Conservation (phyloP, 2,329 filamentous ascomycete species). For the Nemania diffusa region DNA sequence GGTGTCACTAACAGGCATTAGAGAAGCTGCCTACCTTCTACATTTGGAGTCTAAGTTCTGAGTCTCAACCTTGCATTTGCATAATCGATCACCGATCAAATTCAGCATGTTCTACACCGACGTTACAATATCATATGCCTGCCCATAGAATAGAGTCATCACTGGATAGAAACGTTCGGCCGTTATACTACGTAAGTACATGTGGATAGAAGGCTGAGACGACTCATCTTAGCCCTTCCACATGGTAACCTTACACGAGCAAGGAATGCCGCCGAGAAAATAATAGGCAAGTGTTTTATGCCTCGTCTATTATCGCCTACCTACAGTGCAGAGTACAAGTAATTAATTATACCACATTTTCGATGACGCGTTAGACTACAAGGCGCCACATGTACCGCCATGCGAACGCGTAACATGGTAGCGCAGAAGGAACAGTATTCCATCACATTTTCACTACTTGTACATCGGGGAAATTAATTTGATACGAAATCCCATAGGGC, state of each 20-base stretch:
- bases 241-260: constrained; percentile 17
- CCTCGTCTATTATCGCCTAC: constrained; percentile 3
- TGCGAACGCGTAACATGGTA: constrained; percentile 10
- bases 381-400: constrained; percentile 14
- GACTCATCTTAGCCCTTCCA: constrained; percentile 18
- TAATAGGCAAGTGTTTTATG: constrained; percentile 1
- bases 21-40: constrained; percentile 1
- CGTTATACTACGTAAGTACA: background rate
- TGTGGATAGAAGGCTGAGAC: constrained; percentile 12
- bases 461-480: constrained; percentile 13
- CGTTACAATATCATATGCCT: constrained; percentile 9
- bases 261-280: constrained; percentile 17
- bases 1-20: background rate
- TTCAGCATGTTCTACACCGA: constrained; percentile 1
- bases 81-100: background rate
- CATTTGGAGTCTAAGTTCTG: background rate
- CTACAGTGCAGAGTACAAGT: background rate
- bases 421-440: constrained; percentile 4
- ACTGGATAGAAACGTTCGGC: constrained; percentile 6
- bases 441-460: too few species aligned
- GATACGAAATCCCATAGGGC: constrained; percentile 7
- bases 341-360: constrained; percentile 11
- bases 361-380: background rate
- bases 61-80: background rate
- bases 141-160: constrained; percentile 1